phyloP scores from a whole-genome alignment of 305 asterid genomes.

The Lippia alba region DNA sequence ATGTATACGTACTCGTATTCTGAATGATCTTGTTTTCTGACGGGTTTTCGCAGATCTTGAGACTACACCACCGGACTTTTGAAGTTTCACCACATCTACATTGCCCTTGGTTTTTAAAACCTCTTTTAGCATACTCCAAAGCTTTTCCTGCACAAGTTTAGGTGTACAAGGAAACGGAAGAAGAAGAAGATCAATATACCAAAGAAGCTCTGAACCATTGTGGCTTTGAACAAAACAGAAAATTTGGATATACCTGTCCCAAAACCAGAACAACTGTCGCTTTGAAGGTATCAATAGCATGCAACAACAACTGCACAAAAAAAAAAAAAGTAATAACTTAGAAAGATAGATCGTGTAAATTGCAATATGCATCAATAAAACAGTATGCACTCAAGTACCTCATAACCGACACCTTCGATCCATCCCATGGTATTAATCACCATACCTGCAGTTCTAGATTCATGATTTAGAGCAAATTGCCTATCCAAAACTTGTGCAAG shows the following conservation, averaged over 20 bases:
- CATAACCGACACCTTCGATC: conserved; percentile 96
- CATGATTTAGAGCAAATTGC: conserved; percentile 83
- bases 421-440: conserved; percentile 98
- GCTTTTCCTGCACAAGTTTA: conserved; percentile 72
- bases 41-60: conserved; percentile 53
- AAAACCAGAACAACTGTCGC: conserved; percentile 91
- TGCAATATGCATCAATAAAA: conserved; percentile 8
- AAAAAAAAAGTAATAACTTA: conserved; percentile 10
- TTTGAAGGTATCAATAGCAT: conserved; percentile 81
- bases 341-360: neutral
- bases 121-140: conserved; percentile 94
- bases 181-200: conserved; percentile 29
- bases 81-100: conserved; percentile 97
- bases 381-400: conserved; percentile 53
- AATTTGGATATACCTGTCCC: conserved; percentile 75
- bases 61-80: conserved; percentile 94
- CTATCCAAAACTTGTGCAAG: conserved; percentile 83
- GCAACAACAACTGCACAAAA: conserved; percentile 80
- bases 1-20: conserved; percentile 72
- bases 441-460: conserved; percentile 97
- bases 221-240: neutral
- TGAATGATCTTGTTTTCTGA: conserved; percentile 74
- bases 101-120: conserved; percentile 72
- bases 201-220: neutral
- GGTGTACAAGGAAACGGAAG: conserved; percentile 9